Conservation (phyloP, 2,329 filamentous ascomycete genomes). For the Colletotrichum sp. region DNA sequence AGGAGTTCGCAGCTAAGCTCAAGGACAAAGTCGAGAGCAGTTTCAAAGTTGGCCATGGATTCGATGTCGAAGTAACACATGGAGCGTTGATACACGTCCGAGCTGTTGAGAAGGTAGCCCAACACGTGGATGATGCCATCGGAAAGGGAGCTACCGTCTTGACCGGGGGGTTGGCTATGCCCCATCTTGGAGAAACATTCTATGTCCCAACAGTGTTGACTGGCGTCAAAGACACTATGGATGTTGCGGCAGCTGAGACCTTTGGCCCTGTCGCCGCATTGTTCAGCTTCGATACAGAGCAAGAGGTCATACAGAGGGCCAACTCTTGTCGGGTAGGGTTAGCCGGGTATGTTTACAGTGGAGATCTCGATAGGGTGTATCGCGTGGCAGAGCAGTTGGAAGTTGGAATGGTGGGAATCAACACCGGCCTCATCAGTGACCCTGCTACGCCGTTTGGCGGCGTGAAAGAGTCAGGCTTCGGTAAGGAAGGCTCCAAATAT, state of each 20-base stretch:
- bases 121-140: slow-evolving; percentile 80
- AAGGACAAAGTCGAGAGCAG: slow-evolving; percentile 70
- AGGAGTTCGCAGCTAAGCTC: slow-evolving; percentile 72
- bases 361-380: slow-evolving; percentile 62
- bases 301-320: slow-evolving; percentile 83
- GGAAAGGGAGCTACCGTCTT: slow-evolving; percentile 78
- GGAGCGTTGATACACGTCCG: slow-evolving; percentile 86
- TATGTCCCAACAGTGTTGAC: slow-evolving; percentile 89
- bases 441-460: slow-evolving; percentile 73
- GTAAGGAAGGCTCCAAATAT: slow-evolving; percentile 77
- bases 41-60: slow-evolving; percentile 80
- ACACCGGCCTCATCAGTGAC: slow-evolving; percentile 72
- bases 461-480: slow-evolving; percentile 83
- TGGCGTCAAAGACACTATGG: slow-evolving; percentile 86
- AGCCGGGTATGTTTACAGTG: slow-evolving; percentile 91
- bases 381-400: slow-evolving; percentile 74
- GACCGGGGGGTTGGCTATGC: slow-evolving; percentile 74
- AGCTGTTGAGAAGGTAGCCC: slow-evolving; percentile 78
- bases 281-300: slow-evolving; percentile 87
- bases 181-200: slow-evolving; percentile 74
- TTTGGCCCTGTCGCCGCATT: slow-evolving; percentile 93
- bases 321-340: slow-evolving; percentile 86
- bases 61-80: slow-evolving; percentile 73
- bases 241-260: slow-evolving; percentile 84
- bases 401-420: slow-evolving; percentile 87